Evolutionary conservation across 75 land plant species (phyloP).

Genomic region (Azolla pinnata): DNA sequence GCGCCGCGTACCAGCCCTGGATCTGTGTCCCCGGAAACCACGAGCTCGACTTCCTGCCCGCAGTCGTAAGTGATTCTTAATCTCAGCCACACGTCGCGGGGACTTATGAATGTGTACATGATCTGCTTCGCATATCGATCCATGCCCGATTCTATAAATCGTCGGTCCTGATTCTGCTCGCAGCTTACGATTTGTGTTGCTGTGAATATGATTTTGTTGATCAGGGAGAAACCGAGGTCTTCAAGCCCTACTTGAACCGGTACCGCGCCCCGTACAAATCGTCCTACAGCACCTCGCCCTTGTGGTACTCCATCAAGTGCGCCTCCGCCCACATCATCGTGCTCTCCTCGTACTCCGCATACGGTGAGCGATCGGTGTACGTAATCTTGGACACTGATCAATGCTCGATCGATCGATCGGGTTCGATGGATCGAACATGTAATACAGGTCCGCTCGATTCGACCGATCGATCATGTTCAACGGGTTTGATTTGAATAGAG

Average conservation of each 20-base stretch:
- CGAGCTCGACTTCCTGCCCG: slow-evolving; percentile 12
- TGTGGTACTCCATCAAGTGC: slow-evolving; percentile 58
- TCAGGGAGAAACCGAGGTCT: slow-evolving; percentile 53
- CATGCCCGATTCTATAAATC: background rate
- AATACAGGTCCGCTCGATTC: background rate
- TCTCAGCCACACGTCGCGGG: background rate
- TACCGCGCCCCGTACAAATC: slow-evolving; percentile 38
- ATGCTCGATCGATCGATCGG: background rate
- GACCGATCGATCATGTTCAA: no score
- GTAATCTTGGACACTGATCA: background rate
- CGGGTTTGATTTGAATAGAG: no score
- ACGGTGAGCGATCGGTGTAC: slow-evolving; percentile 19
- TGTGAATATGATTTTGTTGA: background rate
- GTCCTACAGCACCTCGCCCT: slow-evolving; percentile 43
- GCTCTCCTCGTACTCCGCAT: slow-evolving; percentile 51
- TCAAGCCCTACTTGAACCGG: slow-evolving; percentile 41
- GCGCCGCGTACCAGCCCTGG: slow-evolving; percentile 48
- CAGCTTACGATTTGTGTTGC: background rate
- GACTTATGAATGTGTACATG: background rate
- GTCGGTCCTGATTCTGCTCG: background rate
- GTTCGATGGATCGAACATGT: background rate
- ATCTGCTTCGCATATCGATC: background rate
- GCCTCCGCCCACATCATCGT: slow-evolving; percentile 71
- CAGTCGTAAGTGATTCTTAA: background rate
- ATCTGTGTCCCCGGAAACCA: slow-evolving; percentile 53